Evolutionary conservation across 192 early-diverging fungal species (phyloP).

Genomic region (Dissophora ornata): DNA sequence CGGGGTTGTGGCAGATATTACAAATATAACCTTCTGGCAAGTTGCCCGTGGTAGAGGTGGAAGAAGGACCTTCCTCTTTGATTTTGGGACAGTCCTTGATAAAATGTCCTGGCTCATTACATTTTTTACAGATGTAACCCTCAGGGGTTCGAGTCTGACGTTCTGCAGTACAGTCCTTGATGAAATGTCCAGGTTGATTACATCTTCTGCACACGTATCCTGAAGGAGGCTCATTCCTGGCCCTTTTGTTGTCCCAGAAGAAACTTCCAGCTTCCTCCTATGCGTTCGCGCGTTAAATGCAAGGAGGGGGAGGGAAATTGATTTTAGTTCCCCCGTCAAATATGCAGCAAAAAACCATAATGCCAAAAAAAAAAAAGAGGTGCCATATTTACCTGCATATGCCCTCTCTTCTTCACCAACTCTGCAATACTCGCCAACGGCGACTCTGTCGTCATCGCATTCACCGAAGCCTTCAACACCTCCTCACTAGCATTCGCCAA

Average conservation of each 20-base stretch:
- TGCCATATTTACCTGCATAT: slow-evolving; percentile 11
- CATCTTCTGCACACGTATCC: slow-evolving; percentile 64
- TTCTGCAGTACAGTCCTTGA: slow-evolving; percentile 58
- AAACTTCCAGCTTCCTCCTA: slow-evolving; percentile 13
- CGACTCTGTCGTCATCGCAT: slow-evolving; percentile 65
- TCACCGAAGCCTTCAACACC: slow-evolving; percentile 50
- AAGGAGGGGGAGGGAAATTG: no score
- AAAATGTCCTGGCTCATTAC: slow-evolving; percentile 66
- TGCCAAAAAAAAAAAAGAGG: neutral
- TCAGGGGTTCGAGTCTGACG: slow-evolving; percentile 15
- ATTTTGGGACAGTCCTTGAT: slow-evolving; percentile 61
- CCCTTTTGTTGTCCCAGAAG: slow-evolving; percentile 46
- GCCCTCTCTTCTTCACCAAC: slow-evolving; percentile 30
- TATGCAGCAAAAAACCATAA: no score
- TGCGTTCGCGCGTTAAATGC: no score
- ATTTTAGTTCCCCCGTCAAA: no score
- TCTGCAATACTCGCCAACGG: slow-evolving; percentile 42
- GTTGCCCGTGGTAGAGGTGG: no score
- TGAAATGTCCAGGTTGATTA: slow-evolving; percentile 56
- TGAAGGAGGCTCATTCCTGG: slow-evolving; percentile 50
- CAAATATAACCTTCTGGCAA: slow-evolving; percentile 70
- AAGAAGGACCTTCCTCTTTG: slow-evolving; percentile 39
- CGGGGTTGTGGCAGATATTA: slow-evolving; percentile 69
- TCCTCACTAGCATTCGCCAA: slow-evolving; percentile 54
- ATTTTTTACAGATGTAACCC: slow-evolving; percentile 62